Evolutionary conservation across 2,329 filamentous ascomycete species (phyloP).

Genomic region (Cladophialophora carrionii): DNA sequence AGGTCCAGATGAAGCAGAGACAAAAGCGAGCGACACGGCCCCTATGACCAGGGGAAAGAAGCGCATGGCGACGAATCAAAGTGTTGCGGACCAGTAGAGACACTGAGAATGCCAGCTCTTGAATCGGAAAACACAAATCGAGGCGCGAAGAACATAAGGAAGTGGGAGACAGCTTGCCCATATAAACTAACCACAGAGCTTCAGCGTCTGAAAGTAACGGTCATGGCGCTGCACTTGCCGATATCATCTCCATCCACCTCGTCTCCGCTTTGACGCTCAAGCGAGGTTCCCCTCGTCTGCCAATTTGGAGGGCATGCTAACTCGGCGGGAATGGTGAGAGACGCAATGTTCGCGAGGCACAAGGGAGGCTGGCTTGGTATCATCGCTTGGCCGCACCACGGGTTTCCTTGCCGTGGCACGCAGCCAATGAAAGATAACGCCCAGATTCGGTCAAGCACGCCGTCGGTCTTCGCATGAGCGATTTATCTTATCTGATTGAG

Average conservation of each 20-base stretch:
- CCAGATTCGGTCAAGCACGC: constrained; percentile 1
- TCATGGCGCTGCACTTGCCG: neutral
- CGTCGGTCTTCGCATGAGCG: constrained; percentile 19
- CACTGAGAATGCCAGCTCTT: neutral
- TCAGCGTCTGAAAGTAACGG: neutral
- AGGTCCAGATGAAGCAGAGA: constrained; percentile 25
- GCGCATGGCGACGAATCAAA: constrained; percentile 25
- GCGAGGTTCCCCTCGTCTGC: neutral
- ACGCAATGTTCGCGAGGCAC: neutral
- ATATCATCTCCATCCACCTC: neutral
- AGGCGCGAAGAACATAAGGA: neutral
- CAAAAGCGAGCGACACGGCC: constrained; percentile 18
- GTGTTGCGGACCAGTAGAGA: neutral
- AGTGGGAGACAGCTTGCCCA: neutral
- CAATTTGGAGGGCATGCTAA: neutral
- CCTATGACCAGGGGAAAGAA: constrained; percentile 12
- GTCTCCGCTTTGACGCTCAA: neutral
- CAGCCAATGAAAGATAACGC: constrained; percentile 12
- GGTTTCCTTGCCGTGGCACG: neutral
- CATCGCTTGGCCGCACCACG: neutral
- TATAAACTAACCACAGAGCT: neutral
- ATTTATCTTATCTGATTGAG: constrained; percentile 35
- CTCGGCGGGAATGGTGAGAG: neutral
- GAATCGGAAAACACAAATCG: neutral
- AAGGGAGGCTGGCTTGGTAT: neutral